Conservation (phyloP, 148 eudicot genomes). For the Chenopodium suecicum region DNA sequence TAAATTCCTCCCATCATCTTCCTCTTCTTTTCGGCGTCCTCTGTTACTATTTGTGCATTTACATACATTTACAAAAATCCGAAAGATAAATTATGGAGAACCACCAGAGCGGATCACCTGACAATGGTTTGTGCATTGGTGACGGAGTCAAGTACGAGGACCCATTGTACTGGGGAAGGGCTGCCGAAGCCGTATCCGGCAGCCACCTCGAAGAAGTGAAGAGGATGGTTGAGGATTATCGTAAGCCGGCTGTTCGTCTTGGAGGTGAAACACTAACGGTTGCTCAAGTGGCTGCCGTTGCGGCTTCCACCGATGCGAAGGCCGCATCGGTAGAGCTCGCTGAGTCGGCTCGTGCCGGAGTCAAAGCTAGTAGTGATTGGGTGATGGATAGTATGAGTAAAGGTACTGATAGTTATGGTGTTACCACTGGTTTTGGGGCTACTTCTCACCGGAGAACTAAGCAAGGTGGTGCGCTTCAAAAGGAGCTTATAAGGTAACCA, state of each 20-base stretch:
- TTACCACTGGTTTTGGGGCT: constrained; percentile 86
- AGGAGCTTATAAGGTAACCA: constrained; percentile 75
- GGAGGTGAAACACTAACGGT: constrained; percentile 64
- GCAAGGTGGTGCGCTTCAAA: constrained; percentile 83
- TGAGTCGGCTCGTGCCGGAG: constrained; percentile 56
- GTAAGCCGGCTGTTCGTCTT: constrained; percentile 49
- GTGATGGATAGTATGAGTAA: constrained; percentile 83
- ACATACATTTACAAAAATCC: too few relatives aligned
- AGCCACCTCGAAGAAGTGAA: constrained; percentile 77
- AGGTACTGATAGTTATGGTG: constrained; percentile 88
- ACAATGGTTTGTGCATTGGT: background rate
- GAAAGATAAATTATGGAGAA: background rate
- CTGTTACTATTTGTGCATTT: too few relatives aligned
- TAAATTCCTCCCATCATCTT: background rate
- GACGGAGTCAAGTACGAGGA: constrained; percentile 21
- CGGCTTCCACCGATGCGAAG: constrained; percentile 24
- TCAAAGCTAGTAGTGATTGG: constrained; percentile 89
- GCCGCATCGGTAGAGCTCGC: constrained; percentile 56
- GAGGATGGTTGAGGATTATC: constrained; percentile 72
- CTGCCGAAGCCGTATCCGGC: constrained; percentile 55
- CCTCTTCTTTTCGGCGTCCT: background rate
- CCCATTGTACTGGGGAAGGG: constrained; percentile 77
- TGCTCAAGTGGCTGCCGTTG: constrained; percentile 72
- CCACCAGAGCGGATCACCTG: constrained; percentile 5
- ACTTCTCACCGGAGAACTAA: constrained; percentile 84